Evolutionary conservation across 2,329 filamentous ascomycete genomes (phyloP).

Genomic region (Dothidotthia symphoricarpi): DNA sequence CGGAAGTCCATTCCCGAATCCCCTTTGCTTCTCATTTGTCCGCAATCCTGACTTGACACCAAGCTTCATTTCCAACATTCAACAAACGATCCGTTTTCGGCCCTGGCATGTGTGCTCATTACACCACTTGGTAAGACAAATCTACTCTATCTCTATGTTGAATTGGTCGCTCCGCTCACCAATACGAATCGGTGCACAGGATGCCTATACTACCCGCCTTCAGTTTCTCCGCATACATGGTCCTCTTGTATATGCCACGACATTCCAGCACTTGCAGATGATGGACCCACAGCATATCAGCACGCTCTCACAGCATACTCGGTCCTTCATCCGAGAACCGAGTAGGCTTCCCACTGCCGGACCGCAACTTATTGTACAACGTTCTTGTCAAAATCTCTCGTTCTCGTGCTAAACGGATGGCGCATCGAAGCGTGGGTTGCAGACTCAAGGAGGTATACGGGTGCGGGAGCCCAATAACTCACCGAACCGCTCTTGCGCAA

Average conservation of each 20-base stretch:
- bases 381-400: slow-evolving; percentile 27
- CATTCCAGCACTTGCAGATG: slow-evolving; percentile 2
- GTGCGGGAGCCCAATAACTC: neutral
- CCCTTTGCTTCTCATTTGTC: too few relatives aligned
- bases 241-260: slow-evolving; percentile 3
- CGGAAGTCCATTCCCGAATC: too few relatives aligned
- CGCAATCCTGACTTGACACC: too few relatives aligned
- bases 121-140: too few relatives aligned
- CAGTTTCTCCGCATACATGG: neutral
- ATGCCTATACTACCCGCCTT: neutral
- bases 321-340: slow-evolving; percentile 1
- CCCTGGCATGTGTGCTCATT: too few relatives aligned
- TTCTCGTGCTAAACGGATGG: slow-evolving; percentile 10
- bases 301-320: slow-evolving; percentile 4
- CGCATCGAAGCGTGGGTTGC: slow-evolving; percentile 1
- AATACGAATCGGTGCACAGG: neutral
- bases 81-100: too few relatives aligned
- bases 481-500: slow-evolving; percentile 5
- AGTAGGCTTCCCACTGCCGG: neutral
- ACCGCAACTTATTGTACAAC: slow-evolving; percentile 17
- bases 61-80: too few relatives aligned
- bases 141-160: neutral
- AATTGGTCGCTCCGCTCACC: neutral
- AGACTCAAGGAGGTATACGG: too few relatives aligned
- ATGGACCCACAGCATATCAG: slow-evolving; percentile 1